Base-by-base conservation (phyloP, 2,329 filamentous ascomycete genomes). In the Diaporthe ampelina region DNA sequence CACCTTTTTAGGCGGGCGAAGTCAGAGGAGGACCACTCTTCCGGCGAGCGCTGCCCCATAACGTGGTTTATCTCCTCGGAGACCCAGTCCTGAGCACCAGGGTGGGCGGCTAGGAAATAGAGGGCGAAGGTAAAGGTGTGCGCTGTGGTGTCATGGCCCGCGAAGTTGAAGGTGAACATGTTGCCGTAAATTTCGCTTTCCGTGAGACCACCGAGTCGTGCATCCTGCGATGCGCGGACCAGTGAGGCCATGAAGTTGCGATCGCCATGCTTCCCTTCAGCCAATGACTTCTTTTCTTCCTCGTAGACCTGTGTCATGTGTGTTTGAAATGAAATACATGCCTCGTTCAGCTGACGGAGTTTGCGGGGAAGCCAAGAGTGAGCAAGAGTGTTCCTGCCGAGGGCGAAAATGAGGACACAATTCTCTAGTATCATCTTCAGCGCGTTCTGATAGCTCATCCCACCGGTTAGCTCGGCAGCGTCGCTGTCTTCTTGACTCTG, bases 111-210 rank as follows among this genome's bases (percentile, higher is more conserved):
- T 2, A 90, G 80, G 11, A 87, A 83, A 5, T 84, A 78, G 0
- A 86, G 77, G 0, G 83, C 80, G 67, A 84, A 88, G 0, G 83
- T 82, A 10, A 88, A 77, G 0, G 84, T 84, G 43, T 86, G 84
- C 0, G 87, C 85, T 0, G 86, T 87, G 0, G 87, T 88, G 74
- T 89, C 87, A 73, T 88, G 86, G 0, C 88, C 88, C 0, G 88
- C 87, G 61, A 89, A 81, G 69, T 86, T 88, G 76, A 88, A 84
- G 1, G 85, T 80, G 72, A 87, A 87, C 57, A 88, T 79, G 67
- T 88, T 88, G 21, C 87, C 86, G 52, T 85, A 85, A 9, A 89
- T 84, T 73, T 89, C 87, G 1, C 77, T 76, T 61, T 84, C 83
- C 0, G 80, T 85, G 35, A 84, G 80, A 15, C 80, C 43, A 4